Base-by-base conservation (phyloP, 164 flowering plant genomes). In the Vitis labrusca region DNA sequence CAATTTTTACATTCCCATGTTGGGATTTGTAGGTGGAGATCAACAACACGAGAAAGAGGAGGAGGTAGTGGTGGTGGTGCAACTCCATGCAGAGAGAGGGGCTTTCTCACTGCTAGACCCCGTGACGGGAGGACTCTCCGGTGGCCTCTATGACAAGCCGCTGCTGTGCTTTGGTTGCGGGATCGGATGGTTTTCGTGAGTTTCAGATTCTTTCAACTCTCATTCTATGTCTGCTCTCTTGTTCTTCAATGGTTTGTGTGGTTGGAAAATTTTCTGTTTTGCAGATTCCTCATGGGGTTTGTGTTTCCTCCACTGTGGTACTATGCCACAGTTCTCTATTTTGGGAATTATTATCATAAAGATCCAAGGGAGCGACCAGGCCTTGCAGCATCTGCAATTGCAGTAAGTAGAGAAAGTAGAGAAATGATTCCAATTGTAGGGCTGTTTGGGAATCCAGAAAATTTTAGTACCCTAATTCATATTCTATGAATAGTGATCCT, bases 351-450 rank as follows among this genome's bases (percentile, higher is more conserved):
- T 53, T 67, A 77, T 66, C 75, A 63, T n/a, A 76, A 68, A 52
- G 82, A 76, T 14, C 78, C 77, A 10, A 79, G 82, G 37, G 82
- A 79, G 55, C n/a, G 82, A 48, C 64, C 79, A 3, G 79, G 82
- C 9, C 82, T 79, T 50, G 80, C 80, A 3, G 80, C 82, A 23
- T 79, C 80, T 64, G 80, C 83, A 16, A 80, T 80, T 72, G 80
- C 80, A 55, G 82, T 79, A 71, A 75, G 77, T 16, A 70, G 0
- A 29, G 5, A 32, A 32, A 32, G 44, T 32, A 32, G 44, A 37
- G 44, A 37, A 66, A 16, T 57, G 59, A 8, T 32, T 19, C 15
- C 8, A 2, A 0, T 27, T 1, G 27, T 11, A 37, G 5, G 49
- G 8, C 11, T 60, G 56, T 23, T 58, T 55, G 52, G 52, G 17